Conservation (phyloP, 1,139 yeast species). For the Nakaseomyces uthaithaninus region DNA sequence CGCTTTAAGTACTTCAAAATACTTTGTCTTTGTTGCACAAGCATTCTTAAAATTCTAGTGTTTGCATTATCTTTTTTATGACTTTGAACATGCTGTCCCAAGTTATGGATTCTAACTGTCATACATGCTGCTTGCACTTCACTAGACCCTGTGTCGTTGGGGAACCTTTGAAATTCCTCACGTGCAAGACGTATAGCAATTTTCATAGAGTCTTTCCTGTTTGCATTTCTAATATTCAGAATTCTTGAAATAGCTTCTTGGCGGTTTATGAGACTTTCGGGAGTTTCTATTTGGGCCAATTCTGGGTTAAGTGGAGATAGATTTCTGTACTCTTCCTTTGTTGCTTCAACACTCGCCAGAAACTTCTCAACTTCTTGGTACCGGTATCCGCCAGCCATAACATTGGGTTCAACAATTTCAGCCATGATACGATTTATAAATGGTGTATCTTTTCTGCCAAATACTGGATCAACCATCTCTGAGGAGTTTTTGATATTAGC, state of each 20-base stretch:
- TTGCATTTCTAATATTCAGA: conserved; percentile 64
- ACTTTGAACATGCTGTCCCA: conserved; percentile 66
- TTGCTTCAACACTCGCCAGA: conserved; percentile 67
- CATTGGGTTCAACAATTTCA: conserved; percentile 53
- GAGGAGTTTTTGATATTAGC: conserved; percentile 21
- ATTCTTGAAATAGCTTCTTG: conserved; percentile 66
- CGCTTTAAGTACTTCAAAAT: conserved; percentile 72
- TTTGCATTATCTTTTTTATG: conserved; percentile 67
- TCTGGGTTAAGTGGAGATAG: conserved; percentile 24
- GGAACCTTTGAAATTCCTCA: conserved; percentile 69
- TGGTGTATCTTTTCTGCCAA: conserved; percentile 62
- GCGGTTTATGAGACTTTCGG: conserved; percentile 48
- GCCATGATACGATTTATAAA: conserved; percentile 62
- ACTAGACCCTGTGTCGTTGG: conserved; percentile 90
- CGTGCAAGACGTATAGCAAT: conserved; percentile 59
- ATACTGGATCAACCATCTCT: conserved; percentile 61
- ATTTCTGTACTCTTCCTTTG: conserved; percentile 39
- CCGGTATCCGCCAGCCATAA: conserved; percentile 52
- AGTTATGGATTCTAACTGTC: conserved; percentile 71
- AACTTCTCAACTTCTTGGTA: conserved; percentile 65
- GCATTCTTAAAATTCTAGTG: conserved; percentile 62
- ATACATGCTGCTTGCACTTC: conserved; percentile 92
- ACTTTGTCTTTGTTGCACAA: conserved; percentile 84
- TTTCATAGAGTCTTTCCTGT: conserved; percentile 48
- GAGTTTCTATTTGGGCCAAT: conserved; percentile 24